These are phyloP conservation scores for Oropetium thomaeum DNA, from an alignment of 176 grass and related monocot genomes.

Conservation along the genomic window DNA sequence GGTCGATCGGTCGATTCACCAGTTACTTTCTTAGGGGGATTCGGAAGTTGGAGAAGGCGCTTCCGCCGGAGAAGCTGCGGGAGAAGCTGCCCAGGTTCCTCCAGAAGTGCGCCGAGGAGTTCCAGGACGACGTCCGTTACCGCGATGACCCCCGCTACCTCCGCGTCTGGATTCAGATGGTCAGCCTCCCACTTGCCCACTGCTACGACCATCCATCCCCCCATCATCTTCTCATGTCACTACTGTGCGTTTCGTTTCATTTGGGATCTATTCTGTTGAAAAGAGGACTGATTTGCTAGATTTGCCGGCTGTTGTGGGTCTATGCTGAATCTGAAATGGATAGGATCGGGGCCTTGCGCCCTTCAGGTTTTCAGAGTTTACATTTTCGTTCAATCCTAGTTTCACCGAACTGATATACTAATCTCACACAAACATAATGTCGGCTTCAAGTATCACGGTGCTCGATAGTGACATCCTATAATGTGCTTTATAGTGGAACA, in stretches of 20 bases:
- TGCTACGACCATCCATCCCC: not conserved
- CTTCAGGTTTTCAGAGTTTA: not conserved
- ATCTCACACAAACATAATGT: not conserved
- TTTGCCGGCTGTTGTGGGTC: not conserved
- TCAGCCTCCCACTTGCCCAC: not conserved
- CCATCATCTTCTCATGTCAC: not conserved
- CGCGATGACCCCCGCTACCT: constrained; percentile 69
- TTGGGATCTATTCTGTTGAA: too few relatives aligned
- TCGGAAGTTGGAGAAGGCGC: constrained; percentile 49
- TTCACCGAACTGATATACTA: not conserved
- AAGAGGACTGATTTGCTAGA: too few relatives aligned
- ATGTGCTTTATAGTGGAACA: not conserved
- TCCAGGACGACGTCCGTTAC: constrained; percentile 59
- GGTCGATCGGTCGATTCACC: not conserved
- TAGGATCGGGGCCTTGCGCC: too few relatives aligned
- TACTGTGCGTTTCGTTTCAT: not conserved
- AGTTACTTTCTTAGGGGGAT: constrained; percentile 42
- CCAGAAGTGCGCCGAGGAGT: constrained; percentile 86
- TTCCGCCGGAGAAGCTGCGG: constrained; percentile 47
- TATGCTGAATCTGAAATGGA: not conserved
- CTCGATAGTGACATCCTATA: not conserved
- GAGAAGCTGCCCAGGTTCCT: constrained; percentile 91
- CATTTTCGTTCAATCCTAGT: not conserved
- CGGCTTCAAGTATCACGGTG: not conserved
- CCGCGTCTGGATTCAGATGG: constrained; percentile 86